Percentiles rank a stretch among this genome's conserved stretches.
Evolutionary conservation across 2,329 filamentous ascomycete species (phyloP).

Genomic region (Aspergillus fumigatus): DNA sequence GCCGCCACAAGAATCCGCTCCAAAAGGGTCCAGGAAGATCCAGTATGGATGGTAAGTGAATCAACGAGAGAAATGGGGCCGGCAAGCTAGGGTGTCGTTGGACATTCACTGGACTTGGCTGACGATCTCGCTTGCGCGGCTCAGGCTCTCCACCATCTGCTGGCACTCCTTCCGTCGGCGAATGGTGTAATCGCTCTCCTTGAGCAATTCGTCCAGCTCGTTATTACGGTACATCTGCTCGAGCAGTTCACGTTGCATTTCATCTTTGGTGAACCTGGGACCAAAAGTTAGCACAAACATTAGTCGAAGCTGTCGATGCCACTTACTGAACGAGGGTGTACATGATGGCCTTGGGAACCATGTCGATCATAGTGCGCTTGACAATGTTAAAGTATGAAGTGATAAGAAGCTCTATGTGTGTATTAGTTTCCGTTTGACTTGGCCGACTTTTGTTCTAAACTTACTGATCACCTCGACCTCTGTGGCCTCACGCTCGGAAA

Average conservation of each 20-base stretch:
- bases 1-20: slow-evolving; percentile 6
- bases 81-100: background rate
- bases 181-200: slow-evolving; percentile 96
- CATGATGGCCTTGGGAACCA: slow-evolving; percentile 99
- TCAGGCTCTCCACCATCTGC: slow-evolving; percentile 95
- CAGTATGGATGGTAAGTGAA: slow-evolving; percentile 12
- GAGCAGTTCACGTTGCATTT: slow-evolving; percentile 95
- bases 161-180: slow-evolving; percentile 95
- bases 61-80: slow-evolving; percentile 8
- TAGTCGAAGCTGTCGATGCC: background rate
- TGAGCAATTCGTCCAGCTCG: slow-evolving; percentile 87
- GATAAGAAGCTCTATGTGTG: slow-evolving; percentile 74
- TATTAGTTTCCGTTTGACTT: slow-evolving; percentile 10
- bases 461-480: slow-evolving; percentile 98
- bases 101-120: slow-evolving; percentile 60
- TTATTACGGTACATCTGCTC: slow-evolving; percentile 95
- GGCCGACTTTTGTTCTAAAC: slow-evolving; percentile 31
- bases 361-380: slow-evolving; percentile 97
- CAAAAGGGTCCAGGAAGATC: slow-evolving; percentile 10
- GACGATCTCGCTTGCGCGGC: slow-evolving; percentile 91
- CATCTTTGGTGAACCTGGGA: slow-evolving; percentile 82
- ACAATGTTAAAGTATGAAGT: slow-evolving; percentile 98
- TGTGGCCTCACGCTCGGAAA: slow-evolving; percentile 89
- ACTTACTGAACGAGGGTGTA: slow-evolving; percentile 89
- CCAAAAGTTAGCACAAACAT: slow-evolving; percentile 8